Evolutionary conservation across 176 grass and related monocot species (phyloP).

Genomic region (Hordeum marinum): DNA sequence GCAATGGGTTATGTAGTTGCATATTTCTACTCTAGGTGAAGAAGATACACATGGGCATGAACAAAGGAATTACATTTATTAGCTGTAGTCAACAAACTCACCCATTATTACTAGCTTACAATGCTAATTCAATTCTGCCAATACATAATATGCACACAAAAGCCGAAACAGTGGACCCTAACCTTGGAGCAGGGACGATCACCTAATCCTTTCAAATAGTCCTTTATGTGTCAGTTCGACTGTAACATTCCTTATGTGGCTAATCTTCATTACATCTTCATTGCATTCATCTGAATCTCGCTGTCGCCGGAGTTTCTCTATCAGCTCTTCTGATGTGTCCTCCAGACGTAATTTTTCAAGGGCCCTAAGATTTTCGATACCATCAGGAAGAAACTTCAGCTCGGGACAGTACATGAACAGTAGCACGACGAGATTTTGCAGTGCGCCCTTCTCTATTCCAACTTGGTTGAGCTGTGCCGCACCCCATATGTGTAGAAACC

Average conservation of each 20-base stretch:
- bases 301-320: neutral
- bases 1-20: no score
- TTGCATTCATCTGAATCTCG: neutral
- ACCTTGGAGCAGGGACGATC: neutral
- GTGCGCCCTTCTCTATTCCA: no score
- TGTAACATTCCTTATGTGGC: neutral
- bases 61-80: no score
- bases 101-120: no score
- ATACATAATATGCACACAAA: no score
- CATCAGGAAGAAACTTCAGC: neutral
- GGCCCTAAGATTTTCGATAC: neutral
- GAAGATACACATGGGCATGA: no score
- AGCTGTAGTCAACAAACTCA: no score
- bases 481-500: neutral
- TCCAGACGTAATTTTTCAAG: neutral
- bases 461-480: neutral
- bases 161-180: no score
- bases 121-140: no score
- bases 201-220: neutral
- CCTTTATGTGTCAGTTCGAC: neutral
- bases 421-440: neutral
- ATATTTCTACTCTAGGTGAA: no score
- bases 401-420: neutral
- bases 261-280: neutral
- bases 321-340: neutral